Percentiles rank a stretch among this genome's conserved stretches.
Evolutionary conservation across 768 basidiomycete species (phyloP).

Genomic region (Calocera viscosa): DNA sequence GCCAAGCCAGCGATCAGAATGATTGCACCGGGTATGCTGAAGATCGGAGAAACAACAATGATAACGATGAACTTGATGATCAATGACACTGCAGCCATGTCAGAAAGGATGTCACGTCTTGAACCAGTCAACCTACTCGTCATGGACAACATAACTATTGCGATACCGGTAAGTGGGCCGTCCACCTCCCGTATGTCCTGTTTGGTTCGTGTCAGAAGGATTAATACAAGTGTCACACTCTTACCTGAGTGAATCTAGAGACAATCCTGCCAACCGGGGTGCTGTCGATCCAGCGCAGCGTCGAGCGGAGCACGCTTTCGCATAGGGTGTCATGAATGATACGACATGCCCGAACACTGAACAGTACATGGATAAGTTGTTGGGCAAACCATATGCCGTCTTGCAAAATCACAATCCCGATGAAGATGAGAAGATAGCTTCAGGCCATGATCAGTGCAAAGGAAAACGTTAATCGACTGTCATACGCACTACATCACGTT

Average conservation of each 20-base stretch:
- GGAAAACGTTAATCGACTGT: too few species aligned
- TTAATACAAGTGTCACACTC: conserved; percentile 31
- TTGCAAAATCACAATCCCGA: neutral
- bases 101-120: neutral
- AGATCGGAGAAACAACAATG: conserved; percentile 36
- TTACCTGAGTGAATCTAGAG: conserved; percentile 47
- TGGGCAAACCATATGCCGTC: neutral
- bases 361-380: neutral
- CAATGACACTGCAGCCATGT: conserved; percentile 23
- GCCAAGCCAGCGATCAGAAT: conserved; percentile 35
- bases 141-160: neutral
- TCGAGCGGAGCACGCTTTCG: neutral
- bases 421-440: conserved; percentile 8
- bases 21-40: conserved; percentile 36
- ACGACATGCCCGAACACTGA: neutral
- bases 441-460: neutral
- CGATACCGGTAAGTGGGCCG: conserved; percentile 5
- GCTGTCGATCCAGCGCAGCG: conserved; percentile 37
- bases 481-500: neutral
- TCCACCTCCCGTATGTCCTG: conserved; percentile 16
- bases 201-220: conserved; percentile 17
- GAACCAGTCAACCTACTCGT: neutral
- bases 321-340: neutral
- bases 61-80: conserved; percentile 35
- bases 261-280: conserved; percentile 48